Conservation (phyloP, 164 flowering plant genomes). For the Piper longum region DNA sequence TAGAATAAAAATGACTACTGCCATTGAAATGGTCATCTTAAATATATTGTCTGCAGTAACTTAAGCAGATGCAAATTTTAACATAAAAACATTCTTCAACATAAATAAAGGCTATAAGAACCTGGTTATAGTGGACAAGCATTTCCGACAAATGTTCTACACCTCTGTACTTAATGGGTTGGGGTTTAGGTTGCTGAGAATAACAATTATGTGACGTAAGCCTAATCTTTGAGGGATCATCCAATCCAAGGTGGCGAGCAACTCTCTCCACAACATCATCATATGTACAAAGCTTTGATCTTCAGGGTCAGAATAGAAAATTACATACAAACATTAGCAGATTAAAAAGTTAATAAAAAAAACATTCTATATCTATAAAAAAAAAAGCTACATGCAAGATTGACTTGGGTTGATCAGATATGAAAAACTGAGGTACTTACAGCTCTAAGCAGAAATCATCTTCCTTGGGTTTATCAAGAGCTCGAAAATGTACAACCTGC, state of each 20-base stretch:
- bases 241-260: slow-evolving; percentile 63
- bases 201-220: slow-evolving; percentile 91
- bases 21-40: background rate
- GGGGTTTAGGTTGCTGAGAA: slow-evolving; percentile 94
- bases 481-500: slow-evolving; percentile 80
- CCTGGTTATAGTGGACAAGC: slow-evolving; percentile 93
- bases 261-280: slow-evolving; percentile 92
- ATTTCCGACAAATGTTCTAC: slow-evolving; percentile 79
- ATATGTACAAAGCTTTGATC: slow-evolving; percentile 74
- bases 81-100: background rate
- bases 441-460: slow-evolving; percentile 78
- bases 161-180: slow-evolving; percentile 79
- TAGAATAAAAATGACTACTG: background rate
- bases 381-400: background rate
- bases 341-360: background rate
- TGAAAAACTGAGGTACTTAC: slow-evolving; percentile 30
- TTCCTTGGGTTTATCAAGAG: slow-evolving; percentile 90
- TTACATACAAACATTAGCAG: background rate
- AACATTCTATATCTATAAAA: background rate
- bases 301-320: slow-evolving; percentile 5
- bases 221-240: slow-evolving; percentile 86
- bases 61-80: background rate
- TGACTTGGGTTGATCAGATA: background rate
- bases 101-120: slow-evolving; percentile 6
- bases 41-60: too few relatives aligned